Evolutionary conservation across 202 grass and related monocot species (phyloP).

Genomic region (Hordeum pubiflorum): DNA sequence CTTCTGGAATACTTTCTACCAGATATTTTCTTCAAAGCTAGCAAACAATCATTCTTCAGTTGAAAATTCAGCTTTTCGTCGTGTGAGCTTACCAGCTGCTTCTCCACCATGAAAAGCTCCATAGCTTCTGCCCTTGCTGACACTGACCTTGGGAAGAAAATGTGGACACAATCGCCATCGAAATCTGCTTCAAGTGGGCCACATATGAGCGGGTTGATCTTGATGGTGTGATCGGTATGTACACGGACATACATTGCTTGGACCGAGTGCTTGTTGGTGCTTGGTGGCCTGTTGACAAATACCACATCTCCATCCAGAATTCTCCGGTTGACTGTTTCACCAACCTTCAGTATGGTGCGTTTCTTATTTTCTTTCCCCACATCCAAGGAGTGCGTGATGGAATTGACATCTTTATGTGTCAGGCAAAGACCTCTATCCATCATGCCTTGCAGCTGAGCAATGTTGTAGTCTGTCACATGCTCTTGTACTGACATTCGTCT

Average conservation of each 20-base stretch:
- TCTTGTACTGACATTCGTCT: conserved; percentile 69
- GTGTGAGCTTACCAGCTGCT: conserved; percentile 66
- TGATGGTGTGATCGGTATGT: conserved; percentile 64
- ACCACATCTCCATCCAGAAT: conserved; percentile 68
- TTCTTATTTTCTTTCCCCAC: conserved; percentile 39
- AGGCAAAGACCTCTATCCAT: conserved; percentile 57
- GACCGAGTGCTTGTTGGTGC: conserved; percentile 70
- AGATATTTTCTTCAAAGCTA: conserved; percentile 57
- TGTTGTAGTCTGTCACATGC: conserved; percentile 54
- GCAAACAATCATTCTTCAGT: conserved; percentile 59
- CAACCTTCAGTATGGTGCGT: conserved; percentile 44
- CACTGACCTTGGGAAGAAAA: conserved; percentile 77
- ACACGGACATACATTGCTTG: conserved; percentile 69
- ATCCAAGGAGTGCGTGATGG: conserved; percentile 47
- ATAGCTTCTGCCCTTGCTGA: conserved; percentile 67
- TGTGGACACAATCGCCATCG: conserved; percentile 82
- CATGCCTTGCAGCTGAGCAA: conserved; percentile 48
- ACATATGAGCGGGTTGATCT: conserved; percentile 87
- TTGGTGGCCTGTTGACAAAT: conserved; percentile 80
- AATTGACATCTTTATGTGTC: conserved; percentile 49
- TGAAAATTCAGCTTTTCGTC: conserved; percentile 69
- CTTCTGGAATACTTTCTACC: conserved; percentile 34
- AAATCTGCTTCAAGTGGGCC: conserved; percentile 81
- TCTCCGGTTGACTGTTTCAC: conserved; percentile 54
- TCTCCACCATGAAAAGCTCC: conserved; percentile 73